phyloP scores from a whole-genome alignment of 495 filamentous ascomycete genomes.

The Xylaria acuta region DNA sequence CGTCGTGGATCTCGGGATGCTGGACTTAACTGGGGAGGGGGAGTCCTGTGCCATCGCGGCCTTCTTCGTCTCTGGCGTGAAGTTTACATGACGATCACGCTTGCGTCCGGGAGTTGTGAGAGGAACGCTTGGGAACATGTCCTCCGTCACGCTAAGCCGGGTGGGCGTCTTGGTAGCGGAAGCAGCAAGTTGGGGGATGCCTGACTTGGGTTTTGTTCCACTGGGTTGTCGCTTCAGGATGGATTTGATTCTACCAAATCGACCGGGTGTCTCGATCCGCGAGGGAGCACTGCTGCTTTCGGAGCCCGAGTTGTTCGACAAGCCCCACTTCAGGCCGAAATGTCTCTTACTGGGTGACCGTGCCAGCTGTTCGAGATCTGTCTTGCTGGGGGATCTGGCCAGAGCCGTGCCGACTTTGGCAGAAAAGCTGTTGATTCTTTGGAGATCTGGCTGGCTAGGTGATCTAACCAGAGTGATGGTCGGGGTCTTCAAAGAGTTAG shows the following conservation, averaged over 20 bases:
- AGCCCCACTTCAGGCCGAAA: conserved; percentile 27
- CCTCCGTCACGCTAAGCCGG: conserved; percentile 43
- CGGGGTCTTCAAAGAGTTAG: conserved; percentile 62
- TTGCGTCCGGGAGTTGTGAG: conserved; percentile 56
- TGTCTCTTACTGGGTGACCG: conserved; percentile 48
- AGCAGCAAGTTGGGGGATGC: conserved; percentile 44
- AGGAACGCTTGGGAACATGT: conserved; percentile 51
- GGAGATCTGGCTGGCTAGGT: conserved; percentile 43
- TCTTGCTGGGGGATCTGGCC: conserved; percentile 30
- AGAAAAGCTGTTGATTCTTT: conserved; percentile 45
- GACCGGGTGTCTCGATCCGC: conserved; percentile 48
- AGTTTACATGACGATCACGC: conserved; percentile 51
- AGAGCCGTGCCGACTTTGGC: conserved; percentile 38
- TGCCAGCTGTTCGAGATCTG: conserved; percentile 18
- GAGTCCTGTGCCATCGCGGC: conserved; percentile 45
- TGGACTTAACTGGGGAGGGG: conserved; percentile 58
- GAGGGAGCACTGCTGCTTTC: conserved; percentile 28
- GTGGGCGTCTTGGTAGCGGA: conserved; percentile 51
- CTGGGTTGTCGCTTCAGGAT: conserved; percentile 52
- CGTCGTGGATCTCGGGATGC: conserved; percentile 49
- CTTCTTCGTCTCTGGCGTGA: conserved; percentile 54
- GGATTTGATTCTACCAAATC: conserved; percentile 57
- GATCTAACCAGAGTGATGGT: conserved; percentile 42
- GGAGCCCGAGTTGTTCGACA: conserved; percentile 12
- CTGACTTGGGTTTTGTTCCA: conserved; percentile 45